Percentiles rank a stretch among this genome's conserved stretches.
phyloP scores from a whole-genome alignment of 441 rosid genomes.

The Croton setiger region DNA sequence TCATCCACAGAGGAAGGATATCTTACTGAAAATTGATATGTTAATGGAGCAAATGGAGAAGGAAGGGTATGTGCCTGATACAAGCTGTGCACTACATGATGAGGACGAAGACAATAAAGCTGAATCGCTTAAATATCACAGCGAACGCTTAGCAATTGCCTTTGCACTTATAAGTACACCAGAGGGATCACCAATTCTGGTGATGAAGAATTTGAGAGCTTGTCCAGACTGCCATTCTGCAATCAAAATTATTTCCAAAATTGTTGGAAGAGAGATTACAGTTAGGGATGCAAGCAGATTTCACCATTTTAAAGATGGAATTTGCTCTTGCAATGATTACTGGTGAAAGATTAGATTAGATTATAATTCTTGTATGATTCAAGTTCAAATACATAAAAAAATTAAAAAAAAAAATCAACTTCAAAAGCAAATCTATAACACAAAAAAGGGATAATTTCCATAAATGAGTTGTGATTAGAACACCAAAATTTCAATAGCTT shows the following conservation, averaged over 20 bases:
- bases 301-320: conserved; percentile 69
- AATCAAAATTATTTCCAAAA: conserved; percentile 67
- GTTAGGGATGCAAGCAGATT: conserved; percentile 80
- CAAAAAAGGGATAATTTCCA: neutral
- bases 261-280: conserved; percentile 57
- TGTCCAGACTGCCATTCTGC: conserved; percentile 79
- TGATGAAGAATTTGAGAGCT: conserved; percentile 76
- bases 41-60: conserved; percentile 48
- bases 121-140: conserved; percentile 70
- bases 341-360: conserved; percentile 38
- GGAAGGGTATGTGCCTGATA: conserved; percentile 68
- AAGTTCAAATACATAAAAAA: neutral
- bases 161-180: conserved; percentile 73
- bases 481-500: conserved; percentile 5
- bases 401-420: too few species aligned
- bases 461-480: neutral
- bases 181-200: conserved; percentile 57
- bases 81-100: conserved; percentile 63
- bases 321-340: conserved; percentile 73
- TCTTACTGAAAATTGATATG: conserved; percentile 46
- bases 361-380: neutral
- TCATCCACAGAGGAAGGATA: conserved; percentile 54
- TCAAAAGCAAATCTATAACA: neutral
- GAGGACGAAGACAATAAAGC: conserved; percentile 54
- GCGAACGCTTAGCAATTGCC: conserved; percentile 74